Evolutionary conservation across 129 eudicot genomes (phyloP).

Genomic region (Arctium minus): DNA sequence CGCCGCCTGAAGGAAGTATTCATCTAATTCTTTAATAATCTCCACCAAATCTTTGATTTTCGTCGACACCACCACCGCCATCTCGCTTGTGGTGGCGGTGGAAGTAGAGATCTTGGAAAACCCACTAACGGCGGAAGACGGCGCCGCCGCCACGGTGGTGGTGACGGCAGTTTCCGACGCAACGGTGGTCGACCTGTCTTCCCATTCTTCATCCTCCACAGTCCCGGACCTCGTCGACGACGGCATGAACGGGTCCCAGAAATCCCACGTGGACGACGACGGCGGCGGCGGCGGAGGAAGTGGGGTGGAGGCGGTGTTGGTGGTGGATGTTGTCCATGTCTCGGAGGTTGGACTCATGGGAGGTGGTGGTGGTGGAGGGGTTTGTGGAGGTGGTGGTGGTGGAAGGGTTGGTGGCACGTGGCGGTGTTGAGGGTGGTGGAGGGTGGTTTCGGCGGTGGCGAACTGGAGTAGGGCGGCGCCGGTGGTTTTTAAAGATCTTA

Average conservation of each 20-base stretch:
- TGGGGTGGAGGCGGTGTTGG: slow-evolving; percentile 45
- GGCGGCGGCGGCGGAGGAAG: slow-evolving; percentile 64
- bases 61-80: slow-evolving; percentile 66
- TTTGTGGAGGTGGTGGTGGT: slow-evolving; percentile 34
- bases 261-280: slow-evolving; percentile 70
- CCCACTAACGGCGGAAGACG: slow-evolving; percentile 50
- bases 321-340: slow-evolving; percentile 64
- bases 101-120: slow-evolving; percentile 36
- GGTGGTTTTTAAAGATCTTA: slow-evolving; percentile 58
- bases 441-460: slow-evolving; percentile 66
- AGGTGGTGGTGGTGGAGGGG: slow-evolving; percentile 52
- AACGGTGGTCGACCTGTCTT: slow-evolving; percentile 37
- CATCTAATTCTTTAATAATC: slow-evolving; percentile 82
- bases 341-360: slow-evolving; percentile 65
- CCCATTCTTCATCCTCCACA: slow-evolving; percentile 67
- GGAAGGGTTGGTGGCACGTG: slow-evolving; percentile 20
- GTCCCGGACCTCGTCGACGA: slow-evolving; percentile 53
- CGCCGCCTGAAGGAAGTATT: slow-evolving; percentile 77
- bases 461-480: slow-evolving; percentile 86
- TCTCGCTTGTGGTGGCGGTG: slow-evolving; percentile 40
- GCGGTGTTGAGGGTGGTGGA: slow-evolving; percentile 39
- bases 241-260: slow-evolving; percentile 95
- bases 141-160: slow-evolving; percentile 48
- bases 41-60: slow-evolving; percentile 67
- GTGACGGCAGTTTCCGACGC: slow-evolving; percentile 44